These are phyloP conservation scores for Boletus patriciae DNA, from an alignment of 768 basidiomycete species.

Conservation along the genomic window DNA sequence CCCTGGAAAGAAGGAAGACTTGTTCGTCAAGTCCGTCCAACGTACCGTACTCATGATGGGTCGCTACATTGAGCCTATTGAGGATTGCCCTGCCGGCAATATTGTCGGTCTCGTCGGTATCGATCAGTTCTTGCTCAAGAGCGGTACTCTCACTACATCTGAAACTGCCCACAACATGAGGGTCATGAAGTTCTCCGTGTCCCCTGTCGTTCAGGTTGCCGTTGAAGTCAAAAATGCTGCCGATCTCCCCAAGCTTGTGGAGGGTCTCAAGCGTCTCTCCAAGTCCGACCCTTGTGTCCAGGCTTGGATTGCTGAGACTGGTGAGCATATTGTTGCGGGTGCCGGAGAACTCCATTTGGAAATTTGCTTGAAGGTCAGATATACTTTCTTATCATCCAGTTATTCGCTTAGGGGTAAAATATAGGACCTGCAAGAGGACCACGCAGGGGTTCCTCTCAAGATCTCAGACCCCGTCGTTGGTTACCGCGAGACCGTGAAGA, in stretches of 20 bases:
- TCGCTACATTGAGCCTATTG: constrained; percentile 96
- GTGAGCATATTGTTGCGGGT: constrained; percentile 99
- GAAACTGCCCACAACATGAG: constrained; percentile 99
- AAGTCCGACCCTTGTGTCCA: constrained; percentile 99
- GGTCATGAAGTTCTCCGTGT: constrained; percentile 99
- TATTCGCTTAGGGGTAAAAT: neutral
- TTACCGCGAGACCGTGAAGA: constrained; percentile 96
- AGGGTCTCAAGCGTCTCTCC: constrained; percentile 99
- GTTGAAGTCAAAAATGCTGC: constrained; percentile 99
- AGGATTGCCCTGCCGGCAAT: constrained; percentile 99
- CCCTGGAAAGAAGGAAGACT: constrained; percentile 98
- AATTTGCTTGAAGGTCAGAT: constrained; percentile 91
- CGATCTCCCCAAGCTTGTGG: constrained; percentile 98
- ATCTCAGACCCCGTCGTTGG: constrained; percentile 97
- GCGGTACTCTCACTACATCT: constrained; percentile 94
- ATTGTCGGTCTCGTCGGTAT: constrained; percentile 99
- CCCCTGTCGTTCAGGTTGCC: constrained; percentile 97
- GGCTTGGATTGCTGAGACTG: constrained; percentile 86
- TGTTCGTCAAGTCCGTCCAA: constrained; percentile 97
- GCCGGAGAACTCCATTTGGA: constrained; percentile 99
- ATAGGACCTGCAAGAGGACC: constrained; percentile 98
- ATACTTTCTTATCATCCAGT: neutral
- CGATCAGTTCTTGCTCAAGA: constrained; percentile 99
- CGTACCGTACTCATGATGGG: constrained; percentile 99
- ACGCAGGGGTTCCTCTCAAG: constrained; percentile 98